phyloP scores from a whole-genome alignment of 23 red algal species.

The Chondrus crispus region DNA sequence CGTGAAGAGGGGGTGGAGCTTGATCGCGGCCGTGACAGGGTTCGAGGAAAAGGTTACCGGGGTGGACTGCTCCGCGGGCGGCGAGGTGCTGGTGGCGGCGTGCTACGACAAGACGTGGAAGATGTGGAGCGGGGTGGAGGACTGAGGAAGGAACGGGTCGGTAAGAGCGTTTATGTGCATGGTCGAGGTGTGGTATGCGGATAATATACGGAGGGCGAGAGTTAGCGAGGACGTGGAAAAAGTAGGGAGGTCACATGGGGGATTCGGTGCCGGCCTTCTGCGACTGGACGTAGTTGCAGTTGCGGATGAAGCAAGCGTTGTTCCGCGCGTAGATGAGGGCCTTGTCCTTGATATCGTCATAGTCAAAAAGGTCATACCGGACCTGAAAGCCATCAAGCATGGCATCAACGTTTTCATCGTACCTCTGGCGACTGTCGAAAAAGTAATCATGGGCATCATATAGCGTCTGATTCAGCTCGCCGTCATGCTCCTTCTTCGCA shows the following conservation, averaged over 20 bases:
- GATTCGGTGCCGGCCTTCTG: too few relatives aligned
- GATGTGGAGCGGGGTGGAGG: too few relatives aligned
- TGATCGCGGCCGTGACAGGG: conserved; percentile 43
- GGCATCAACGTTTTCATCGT: neutral
- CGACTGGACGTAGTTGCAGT: neutral
- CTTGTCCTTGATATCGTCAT: neutral
- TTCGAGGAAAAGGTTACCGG: conserved; percentile 71
- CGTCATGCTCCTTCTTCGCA: neutral
- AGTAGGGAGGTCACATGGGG: too few relatives aligned
- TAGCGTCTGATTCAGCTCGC: neutral
- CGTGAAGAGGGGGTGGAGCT: conserved; percentile 45
- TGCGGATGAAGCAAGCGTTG: neutral
- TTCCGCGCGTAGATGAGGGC: neutral
- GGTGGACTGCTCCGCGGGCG: conserved; percentile 36
- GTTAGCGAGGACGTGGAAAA: too few relatives aligned
- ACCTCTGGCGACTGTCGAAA: neutral
- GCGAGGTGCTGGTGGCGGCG: conserved; percentile 17
- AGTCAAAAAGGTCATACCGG: neutral
- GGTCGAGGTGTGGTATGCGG: too few relatives aligned
- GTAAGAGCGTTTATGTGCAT: too few relatives aligned
- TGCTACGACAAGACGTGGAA: conserved; percentile 87
- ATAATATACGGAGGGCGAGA: too few relatives aligned
- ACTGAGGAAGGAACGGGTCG: too few relatives aligned
- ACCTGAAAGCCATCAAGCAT: neutral
- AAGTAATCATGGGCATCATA: neutral